Conservation (phyloP, 768 basidiomycete species). For the Russula lepida region DNA sequence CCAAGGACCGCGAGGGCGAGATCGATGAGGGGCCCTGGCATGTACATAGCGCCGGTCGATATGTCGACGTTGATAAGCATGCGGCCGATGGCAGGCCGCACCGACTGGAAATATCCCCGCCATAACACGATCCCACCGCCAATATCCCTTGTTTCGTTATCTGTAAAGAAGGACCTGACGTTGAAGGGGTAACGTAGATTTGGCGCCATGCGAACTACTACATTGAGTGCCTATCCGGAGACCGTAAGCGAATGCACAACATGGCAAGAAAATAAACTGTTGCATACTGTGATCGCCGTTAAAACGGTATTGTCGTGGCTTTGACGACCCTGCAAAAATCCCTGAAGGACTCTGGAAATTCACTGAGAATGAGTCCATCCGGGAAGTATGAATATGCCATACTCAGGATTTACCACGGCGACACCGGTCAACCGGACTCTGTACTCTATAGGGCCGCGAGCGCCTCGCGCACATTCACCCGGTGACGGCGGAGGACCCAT, state of each 20-base stretch:
- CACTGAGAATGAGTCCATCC: neutral
- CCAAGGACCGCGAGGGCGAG: conserved; percentile 52
- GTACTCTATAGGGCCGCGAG: conserved; percentile 50
- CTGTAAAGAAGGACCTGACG: conserved; percentile 65
- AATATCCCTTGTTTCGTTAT: conserved; percentile 43
- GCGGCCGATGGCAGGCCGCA: conserved; percentile 54
- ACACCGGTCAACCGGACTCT: conserved; percentile 59
- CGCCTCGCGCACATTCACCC: neutral
- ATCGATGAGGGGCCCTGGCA: conserved; percentile 47
- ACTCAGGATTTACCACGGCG: conserved; percentile 78
- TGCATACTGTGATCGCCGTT: conserved; percentile 54
- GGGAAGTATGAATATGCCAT: conserved; percentile 29
- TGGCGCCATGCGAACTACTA: conserved; percentile 69
- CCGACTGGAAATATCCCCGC: conserved; percentile 77
- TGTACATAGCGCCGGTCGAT: conserved; percentile 69
- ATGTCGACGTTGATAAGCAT: conserved; percentile 74
- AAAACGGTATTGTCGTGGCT: conserved; percentile 59
- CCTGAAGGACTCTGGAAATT: conserved; percentile 44
- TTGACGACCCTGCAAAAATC: conserved; percentile 57
- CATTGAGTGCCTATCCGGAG: conserved; percentile 52
- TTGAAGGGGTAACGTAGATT: conserved; percentile 62
- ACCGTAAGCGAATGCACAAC: neutral
- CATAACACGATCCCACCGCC: conserved; percentile 61
- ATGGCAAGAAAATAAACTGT: neutral
- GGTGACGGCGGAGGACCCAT: conserved; percentile 30